Evolutionary conservation across 148 eudicot species (phyloP), one percentile per base, ranked within the genome.

Genomic region (Amaranthus palmeri): DNA sequence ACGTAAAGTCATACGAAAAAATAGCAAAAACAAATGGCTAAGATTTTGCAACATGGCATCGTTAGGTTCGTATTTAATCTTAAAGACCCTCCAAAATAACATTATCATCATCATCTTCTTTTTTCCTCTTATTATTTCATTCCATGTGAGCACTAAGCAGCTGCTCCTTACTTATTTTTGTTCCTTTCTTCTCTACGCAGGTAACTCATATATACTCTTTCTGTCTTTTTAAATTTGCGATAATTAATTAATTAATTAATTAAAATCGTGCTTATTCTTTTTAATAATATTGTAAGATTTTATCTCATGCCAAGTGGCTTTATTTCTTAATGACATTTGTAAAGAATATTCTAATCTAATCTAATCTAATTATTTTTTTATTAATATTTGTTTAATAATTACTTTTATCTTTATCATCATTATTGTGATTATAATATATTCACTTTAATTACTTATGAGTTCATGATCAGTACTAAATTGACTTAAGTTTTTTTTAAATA

Each of bases 51-150:
- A 74, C 78, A 70, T 70, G 54, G 58, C 75, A 64, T 45, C 57
- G 71, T 79, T 74, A 65, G 71, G 78, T 79, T 74, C 62, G 62
- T 74, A 74, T 79, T 79, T 74, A 70, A 55, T 70, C 58, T 74
- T 51, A 36, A 58, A 4, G 40, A 9, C 46, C 25, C 42, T 12
- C 63, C 74, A 79, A 79, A 25, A 69, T 49, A 68, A 73, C 73
- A 68, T 73, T 67, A 78, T 78, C 76, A 42, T 63, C 15, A 65
- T 73, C 59, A 54, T 68, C 55, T 46, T 55, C 76, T 10, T 51
- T 42, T 17, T 65, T 45, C 49, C 3, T 54, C 47, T 12, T 18
- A 46, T 42, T 57, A 10, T 10, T 52, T 25, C 36, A 25, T 25
- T 25, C 36, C 36, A 25, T 25, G 36, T 25, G 36, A 25, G 36